These are phyloP conservation scores for Thermomucor indicae-seudaticae DNA, from an alignment of 371 early-diverging fungal species.

Conservation along the genomic window DNA sequence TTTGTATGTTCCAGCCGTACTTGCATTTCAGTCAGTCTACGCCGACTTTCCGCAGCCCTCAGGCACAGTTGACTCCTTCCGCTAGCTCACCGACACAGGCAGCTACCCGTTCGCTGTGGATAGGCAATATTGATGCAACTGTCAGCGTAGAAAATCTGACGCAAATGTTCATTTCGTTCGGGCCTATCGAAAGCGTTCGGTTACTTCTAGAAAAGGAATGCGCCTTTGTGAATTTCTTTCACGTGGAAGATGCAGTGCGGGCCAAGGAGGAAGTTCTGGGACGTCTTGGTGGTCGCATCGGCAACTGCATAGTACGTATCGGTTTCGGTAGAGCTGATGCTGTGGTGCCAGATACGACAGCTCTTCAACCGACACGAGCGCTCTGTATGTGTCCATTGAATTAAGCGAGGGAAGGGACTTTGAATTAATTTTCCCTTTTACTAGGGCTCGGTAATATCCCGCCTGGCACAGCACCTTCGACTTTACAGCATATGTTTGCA, in stretches of 20 bases:
- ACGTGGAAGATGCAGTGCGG: slow-evolving; percentile 81
- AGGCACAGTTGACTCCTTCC: slow-evolving; percentile 13
- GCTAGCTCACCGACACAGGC: slow-evolving; percentile 32
- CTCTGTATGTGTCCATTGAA: slow-evolving; percentile 34
- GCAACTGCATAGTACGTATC: slow-evolving; percentile 75
- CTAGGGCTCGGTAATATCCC: slow-evolving; percentile 95
- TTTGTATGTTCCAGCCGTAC: slow-evolving; percentile 15
- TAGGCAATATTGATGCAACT: slow-evolving; percentile 86
- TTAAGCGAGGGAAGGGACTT: background rate
- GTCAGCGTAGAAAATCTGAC: slow-evolving; percentile 79
- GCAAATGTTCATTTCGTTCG: slow-evolving; percentile 83
- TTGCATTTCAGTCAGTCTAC: slow-evolving; percentile 32
- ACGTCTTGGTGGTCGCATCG: slow-evolving; percentile 69
- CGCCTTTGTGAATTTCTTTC: slow-evolving; percentile 90
- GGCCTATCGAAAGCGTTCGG: slow-evolving; percentile 90
- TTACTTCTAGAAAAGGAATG: slow-evolving; percentile 94
- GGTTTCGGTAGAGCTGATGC: slow-evolving; percentile 92
- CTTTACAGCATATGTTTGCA: slow-evolving; percentile 73
- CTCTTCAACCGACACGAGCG: slow-evolving; percentile 44
- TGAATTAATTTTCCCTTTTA: background rate
- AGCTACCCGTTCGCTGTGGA: slow-evolving; percentile 90
- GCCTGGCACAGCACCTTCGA: slow-evolving; percentile 68
- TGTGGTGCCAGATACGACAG: slow-evolving; percentile 31
- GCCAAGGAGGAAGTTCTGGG: slow-evolving; percentile 87
- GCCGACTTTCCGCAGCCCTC: slow-evolving; percentile 23